Conservation (phyloP, 495 filamentous ascomycete species). For the Aspergillus carlsbadensis region DNA sequence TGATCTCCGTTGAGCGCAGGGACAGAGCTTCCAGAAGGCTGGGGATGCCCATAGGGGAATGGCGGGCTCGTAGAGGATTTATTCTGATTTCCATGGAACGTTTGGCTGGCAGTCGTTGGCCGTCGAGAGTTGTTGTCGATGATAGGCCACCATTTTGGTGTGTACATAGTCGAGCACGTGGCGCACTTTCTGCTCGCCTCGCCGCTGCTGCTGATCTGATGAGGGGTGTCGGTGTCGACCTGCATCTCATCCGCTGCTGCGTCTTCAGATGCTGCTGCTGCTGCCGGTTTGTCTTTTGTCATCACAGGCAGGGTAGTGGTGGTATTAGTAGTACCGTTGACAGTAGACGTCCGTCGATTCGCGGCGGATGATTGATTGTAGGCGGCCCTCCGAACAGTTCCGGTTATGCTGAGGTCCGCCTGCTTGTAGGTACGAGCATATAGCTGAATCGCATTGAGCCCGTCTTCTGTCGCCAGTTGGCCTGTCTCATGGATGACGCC, state of each 20-base stretch:
- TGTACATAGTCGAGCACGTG: conserved; percentile 39
- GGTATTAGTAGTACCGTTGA: conserved; percentile 29
- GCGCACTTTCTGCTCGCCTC: conserved; percentile 35
- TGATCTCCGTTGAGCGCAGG: conserved; percentile 34
- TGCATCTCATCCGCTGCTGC: conserved; percentile 33
- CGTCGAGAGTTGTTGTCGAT: conserved; percentile 26
- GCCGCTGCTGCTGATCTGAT: conserved; percentile 12
- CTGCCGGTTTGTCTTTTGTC: conserved; percentile 32
- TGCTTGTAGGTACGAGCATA: conserved; percentile 91
- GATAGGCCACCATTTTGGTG: conserved; percentile 46
- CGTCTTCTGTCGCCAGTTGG: conserved; percentile 61
- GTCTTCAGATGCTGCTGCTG: conserved; percentile 29
- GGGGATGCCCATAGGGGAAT: conserved; percentile 27
- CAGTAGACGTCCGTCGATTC: conserved; percentile 41
- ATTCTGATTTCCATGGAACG: conserved; percentile 36
- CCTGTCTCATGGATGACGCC: conserved; percentile 71
- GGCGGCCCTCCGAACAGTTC: conserved; percentile 85
- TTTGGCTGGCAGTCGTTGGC: conserved; percentile 14
- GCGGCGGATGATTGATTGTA: conserved; percentile 52
- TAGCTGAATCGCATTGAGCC: conserved; percentile 75
- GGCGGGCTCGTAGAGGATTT: conserved; percentile 28
- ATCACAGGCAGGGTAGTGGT: conserved; percentile 19
- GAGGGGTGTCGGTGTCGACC: conserved; percentile 34
- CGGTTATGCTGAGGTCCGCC: conserved; percentile 83
- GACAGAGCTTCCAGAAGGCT: conserved; percentile 25